phyloP scores from a whole-genome alignment of 495 filamentous ascomycete species.

The Penicillium bovifimosum region DNA sequence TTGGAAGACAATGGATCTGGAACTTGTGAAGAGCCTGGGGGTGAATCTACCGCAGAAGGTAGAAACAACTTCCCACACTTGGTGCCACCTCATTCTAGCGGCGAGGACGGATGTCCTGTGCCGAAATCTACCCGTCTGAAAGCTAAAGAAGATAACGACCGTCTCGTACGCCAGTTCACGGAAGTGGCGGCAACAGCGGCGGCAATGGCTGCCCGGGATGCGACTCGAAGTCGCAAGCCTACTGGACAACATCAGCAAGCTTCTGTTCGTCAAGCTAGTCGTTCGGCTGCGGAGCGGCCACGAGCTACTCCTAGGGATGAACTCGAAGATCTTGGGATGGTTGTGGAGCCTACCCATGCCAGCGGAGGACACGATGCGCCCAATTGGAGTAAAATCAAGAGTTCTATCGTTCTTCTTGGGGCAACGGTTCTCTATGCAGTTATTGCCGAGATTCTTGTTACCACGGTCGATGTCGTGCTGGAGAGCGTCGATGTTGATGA shows the following conservation, averaged over 20 bases:
- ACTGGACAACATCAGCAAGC: slow-evolving; percentile 29
- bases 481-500: slow-evolving; percentile 87
- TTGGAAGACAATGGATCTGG: slow-evolving; percentile 48
- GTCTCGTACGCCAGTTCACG: slow-evolving; percentile 73
- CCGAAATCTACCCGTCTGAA: slow-evolving; percentile 50
- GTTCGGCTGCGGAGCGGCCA: slow-evolving; percentile 24
- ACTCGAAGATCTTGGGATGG: slow-evolving; percentile 36
- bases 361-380: slow-evolving; percentile 91
- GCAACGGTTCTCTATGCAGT: slow-evolving; percentile 92
- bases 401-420: slow-evolving; percentile 77
- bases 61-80: slow-evolving; percentile 53
- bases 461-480: slow-evolving; percentile 92
- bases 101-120: slow-evolving; percentile 15
- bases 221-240: slow-evolving; percentile 47
- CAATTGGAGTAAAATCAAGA: slow-evolving; percentile 93
- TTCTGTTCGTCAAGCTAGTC: slow-evolving; percentile 24
- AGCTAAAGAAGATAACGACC: slow-evolving; percentile 71
- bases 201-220: slow-evolving; percentile 79
- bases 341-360: slow-evolving; percentile 32
- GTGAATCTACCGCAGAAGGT: slow-evolving; percentile 13
- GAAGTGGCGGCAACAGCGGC: slow-evolving; percentile 92
- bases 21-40: slow-evolving; percentile 35
- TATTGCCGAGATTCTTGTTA: slow-evolving; percentile 94
- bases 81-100: slow-evolving; percentile 53
- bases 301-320: slow-evolving; percentile 30